Evolutionary conservation across 2,329 filamentous ascomycete genomes (phyloP).

Genomic region (Myriosclerotinia duriaeana): DNA sequence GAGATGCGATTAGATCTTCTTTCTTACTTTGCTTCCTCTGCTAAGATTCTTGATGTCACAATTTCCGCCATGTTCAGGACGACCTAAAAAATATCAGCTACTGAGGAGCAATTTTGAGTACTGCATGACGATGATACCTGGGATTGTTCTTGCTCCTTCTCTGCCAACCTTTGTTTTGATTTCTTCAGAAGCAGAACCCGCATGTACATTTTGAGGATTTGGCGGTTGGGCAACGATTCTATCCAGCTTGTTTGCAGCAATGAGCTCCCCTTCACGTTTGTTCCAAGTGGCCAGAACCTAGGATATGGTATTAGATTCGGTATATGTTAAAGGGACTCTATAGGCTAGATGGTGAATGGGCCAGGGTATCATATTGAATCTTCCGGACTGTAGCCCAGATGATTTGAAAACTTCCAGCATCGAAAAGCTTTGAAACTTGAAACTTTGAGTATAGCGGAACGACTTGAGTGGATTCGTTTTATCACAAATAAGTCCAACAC

Average conservation of each 20-base stretch:
- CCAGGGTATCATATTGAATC: background rate
- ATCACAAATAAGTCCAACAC: background rate
- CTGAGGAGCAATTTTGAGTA: background rate
- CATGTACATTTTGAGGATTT: slow-evolving; percentile 68
- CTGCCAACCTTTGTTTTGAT: slow-evolving; percentile 66
- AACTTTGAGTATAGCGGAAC: background rate
- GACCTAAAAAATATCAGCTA: slow-evolving; percentile 28
- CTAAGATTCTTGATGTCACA: slow-evolving; percentile 89
- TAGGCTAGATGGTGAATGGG: background rate
- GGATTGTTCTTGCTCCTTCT: slow-evolving; percentile 83
- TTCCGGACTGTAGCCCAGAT: background rate
- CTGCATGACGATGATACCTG: slow-evolving; percentile 48
- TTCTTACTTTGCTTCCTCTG: slow-evolving; percentile 52
- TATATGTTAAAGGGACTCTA: background rate
- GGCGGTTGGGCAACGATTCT: slow-evolving; percentile 78
- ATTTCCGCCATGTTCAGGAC: slow-evolving; percentile 64
- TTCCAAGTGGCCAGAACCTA: slow-evolving; percentile 78
- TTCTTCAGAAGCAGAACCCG: slow-evolving; percentile 59
- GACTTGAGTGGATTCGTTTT: no score
- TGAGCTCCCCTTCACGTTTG: slow-evolving; percentile 75
- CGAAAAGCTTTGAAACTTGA: background rate
- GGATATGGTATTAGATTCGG: background rate
- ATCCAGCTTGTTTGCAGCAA: slow-evolving; percentile 63
- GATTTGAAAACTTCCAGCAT: background rate
- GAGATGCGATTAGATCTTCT: background rate